Evolutionary conservation across 106 monocot genomes (phyloP).

Genomic region (Chionographis japonica): DNA sequence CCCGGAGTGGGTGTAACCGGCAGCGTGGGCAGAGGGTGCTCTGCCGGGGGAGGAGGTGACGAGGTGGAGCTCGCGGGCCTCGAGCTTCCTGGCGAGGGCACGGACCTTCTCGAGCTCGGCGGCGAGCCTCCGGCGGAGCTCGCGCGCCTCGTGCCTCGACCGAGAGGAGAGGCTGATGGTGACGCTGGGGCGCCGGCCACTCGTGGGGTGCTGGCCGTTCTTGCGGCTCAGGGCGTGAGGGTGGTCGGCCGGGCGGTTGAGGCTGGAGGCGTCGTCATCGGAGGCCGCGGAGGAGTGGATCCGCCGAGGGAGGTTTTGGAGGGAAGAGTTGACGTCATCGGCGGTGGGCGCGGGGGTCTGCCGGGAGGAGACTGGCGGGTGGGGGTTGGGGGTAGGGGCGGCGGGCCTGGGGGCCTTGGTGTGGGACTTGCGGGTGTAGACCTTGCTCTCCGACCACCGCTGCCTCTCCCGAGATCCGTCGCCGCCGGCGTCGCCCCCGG

Average conservation of each 20-base stretch:
- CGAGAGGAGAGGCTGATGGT: constrained; percentile 41
- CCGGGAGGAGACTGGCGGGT: no score
- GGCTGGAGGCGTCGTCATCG: constrained; percentile 49
- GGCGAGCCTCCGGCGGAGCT: constrained; percentile 44
- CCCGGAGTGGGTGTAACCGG: constrained; percentile 36
- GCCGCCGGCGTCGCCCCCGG: constrained; percentile 36
- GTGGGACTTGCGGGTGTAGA: constrained; percentile 73
- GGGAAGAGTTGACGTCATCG: constrained; percentile 33
- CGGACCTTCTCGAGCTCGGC: constrained; percentile 78
- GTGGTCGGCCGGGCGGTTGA: constrained; percentile 22
- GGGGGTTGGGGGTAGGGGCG: not conserved
- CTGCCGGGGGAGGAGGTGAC: constrained; percentile 10
- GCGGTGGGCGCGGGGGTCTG: constrained; percentile 2
- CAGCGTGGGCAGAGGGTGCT: constrained; percentile 1
- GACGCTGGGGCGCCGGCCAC: constrained; percentile 22
- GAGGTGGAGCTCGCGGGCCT: constrained; percentile 27
- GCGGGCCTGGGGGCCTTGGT: constrained; percentile 35
- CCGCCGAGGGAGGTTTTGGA: constrained; percentile 12
- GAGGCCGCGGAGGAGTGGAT: constrained; percentile 22
- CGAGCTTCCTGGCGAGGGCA: constrained; percentile 22
- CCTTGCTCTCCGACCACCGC: constrained; percentile 71
- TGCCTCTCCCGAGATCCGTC: constrained; percentile 59
- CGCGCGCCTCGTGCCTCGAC: constrained; percentile 48
- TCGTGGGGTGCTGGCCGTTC: constrained; percentile 6
- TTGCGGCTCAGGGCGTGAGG: no score